Evolutionary conservation across 208 protist species (phyloP).

Genomic region (Trichomonas vaginalis): DNA sequence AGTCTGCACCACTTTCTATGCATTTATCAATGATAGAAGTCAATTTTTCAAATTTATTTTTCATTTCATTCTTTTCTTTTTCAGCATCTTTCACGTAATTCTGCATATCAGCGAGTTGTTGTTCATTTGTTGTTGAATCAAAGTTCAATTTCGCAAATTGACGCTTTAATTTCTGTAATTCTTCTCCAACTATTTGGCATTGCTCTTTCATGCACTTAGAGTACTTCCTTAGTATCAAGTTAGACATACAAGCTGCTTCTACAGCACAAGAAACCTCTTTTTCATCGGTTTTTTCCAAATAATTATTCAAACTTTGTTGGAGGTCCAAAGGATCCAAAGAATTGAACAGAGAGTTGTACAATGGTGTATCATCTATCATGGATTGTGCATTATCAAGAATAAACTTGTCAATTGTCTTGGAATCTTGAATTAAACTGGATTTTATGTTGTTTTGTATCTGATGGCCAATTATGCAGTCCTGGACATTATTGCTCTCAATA

Average conservation of each 20-base stretch:
- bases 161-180: not conserved
- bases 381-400: not conserved
- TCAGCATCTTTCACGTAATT: not conserved
- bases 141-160: not conserved
- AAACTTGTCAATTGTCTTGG: not conserved
- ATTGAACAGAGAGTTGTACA: not conserved
- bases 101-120: not conserved
- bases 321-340: not conserved
- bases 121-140: not conserved
- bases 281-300: not conserved
- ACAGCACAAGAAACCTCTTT: not conserved
- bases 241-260: not conserved
- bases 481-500: not conserved
- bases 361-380: not conserved
- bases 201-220: not conserved
- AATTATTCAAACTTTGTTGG: not conserved
- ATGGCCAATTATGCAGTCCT: not conserved
- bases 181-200: not conserved
- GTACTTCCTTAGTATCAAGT: not conserved
- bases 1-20: not conserved
- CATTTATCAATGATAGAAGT: not conserved
- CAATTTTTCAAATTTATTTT: not conserved
- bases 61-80: not conserved
- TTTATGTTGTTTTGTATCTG: not conserved
- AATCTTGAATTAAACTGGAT: not conserved